Evolutionary conservation across 768 basidiomycete genomes (phyloP).

Genomic region (Lactarius trivialis): DNA sequence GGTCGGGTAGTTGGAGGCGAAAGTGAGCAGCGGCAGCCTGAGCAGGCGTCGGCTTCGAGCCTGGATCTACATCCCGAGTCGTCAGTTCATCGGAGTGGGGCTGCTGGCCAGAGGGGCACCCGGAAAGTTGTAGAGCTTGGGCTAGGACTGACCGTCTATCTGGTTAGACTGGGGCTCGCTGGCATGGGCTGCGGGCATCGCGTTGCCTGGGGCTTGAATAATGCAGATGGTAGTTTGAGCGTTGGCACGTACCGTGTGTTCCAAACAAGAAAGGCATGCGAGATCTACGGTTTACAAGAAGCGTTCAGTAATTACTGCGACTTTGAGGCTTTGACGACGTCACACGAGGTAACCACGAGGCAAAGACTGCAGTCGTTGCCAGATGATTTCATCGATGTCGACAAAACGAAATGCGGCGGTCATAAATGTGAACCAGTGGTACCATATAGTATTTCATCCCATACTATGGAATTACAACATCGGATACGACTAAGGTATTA

Average conservation of each 20-base stretch:
- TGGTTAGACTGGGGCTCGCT: not conserved
- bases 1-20: not conserved
- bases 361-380: not conserved
- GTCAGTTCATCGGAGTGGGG: conserved; percentile 26
- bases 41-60: conserved; percentile 42
- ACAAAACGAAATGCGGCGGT: not conserved
- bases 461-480: not conserved
- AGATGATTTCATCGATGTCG: not conserved
- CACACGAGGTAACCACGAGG: not conserved
- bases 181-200: not conserved
- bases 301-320: not conserved
- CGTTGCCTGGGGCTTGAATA: not conserved
- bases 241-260: not conserved
- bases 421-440: not conserved
- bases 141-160: not conserved
- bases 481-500: not conserved
- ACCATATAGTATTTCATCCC: not conserved
- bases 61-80: conserved; percentile 45
- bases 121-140: not conserved
- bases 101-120: not conserved
- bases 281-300: not conserved
- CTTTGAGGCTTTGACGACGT: not conserved
- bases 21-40: not conserved
- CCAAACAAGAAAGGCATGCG: not conserved
- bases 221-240: not conserved